Base-by-base conservation (phyloP, 2,329 filamentous ascomycete species). In the Coniochaeta prunicola region DNA sequence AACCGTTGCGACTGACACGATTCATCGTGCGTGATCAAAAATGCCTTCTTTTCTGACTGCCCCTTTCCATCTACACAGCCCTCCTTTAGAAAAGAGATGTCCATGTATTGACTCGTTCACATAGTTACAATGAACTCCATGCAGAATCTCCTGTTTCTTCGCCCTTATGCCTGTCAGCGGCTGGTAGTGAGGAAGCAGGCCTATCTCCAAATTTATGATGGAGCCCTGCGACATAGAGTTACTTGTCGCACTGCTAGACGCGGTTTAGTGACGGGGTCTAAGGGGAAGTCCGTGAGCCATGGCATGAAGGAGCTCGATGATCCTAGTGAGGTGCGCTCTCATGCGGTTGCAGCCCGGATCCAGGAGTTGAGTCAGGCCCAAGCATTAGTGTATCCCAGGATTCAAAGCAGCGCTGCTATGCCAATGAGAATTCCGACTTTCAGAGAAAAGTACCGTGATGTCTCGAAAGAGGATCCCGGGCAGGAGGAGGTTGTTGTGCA, bases 1-100 rank as follows among this genome's bases (percentile, higher is more conserved):
- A 82, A 82, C 79, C 79, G 79, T 80, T 82, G 79, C 80, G 78
- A 81, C 76, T 82, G 79, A 82, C 76, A 76, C 73, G 64, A 60
- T 65, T 67, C 31, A 17, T 71, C 74, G 73, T 77, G 77, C 70
- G 73, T 82, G 79, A 82, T 80, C 76, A 76, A 71, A 80, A 74
- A 71, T 74, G 77, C 76, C 78, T 75, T 71, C 69, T 68, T 74
- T 75, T 76, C 77, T 80, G 77, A 79, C 61, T 48, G 55, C 50
- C 40, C 30, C 28, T 48, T 30, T 30, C 38, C 8, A 45, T 15
- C 8, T 10, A 24, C 56, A 19, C 30, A 1, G 21, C 15, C 5
- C 24, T 26, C n/a, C n/a, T n/a, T n/a, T n/a, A n/a, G n/a, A 26
- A 12, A 28, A 5, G 45, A 50, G 12, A 15, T 50, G 24, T 2